Evolutionary conservation across 1,284 basidiomycete species (phyloP), one percentile per base, ranked within the genome.

Genomic region (Filobasidium uniguttulatum): DNA sequence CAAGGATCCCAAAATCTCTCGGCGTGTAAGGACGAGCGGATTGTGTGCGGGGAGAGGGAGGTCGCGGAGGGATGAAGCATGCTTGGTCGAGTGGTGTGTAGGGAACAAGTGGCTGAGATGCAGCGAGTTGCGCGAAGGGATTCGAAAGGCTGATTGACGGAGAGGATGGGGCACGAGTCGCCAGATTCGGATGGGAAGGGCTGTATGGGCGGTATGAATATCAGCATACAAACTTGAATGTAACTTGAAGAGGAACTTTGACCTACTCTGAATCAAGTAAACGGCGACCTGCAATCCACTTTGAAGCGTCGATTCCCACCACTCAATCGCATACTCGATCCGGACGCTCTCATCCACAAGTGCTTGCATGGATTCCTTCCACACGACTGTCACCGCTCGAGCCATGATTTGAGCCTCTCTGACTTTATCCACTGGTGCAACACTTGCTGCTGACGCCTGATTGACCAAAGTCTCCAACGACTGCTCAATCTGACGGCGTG

Each of bases 261-360:
- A 59, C 67, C 57, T 48, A 68, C 68, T 65, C 50, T 70, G 68
- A 8, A 70, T 49, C 15, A 68, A 57, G 52, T 68, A 70, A 1
- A 64, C 45, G 2, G 57, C 52, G 9, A 65, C 58, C 1, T 64
- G 61, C 17, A 51, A 26, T 5, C 60, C 38, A 41, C 58, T 62
- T 36, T 55, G 55, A 22, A 67, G 48, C 2, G 52, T 46, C 2
- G 46, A 15, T n/a, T 64, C 60, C 68, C 68, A 70, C 61, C 62
- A 70, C 14, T 45, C 46, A 29, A 61, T 52, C 53, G 68, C 67
- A 40, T 60, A 56, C 41, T 66, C 65, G n/a, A 70, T 56, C 33
- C 56, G 36, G 23, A 65, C 38, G 0, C 67, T 63, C 8, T 54
- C 55, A 12, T 64, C 56, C 10, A 70, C 55, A 17, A 67, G 57